phyloP scores from a whole-genome alignment of 768 basidiomycete genomes.

The Erythrobasidium yunnanense region DNA sequence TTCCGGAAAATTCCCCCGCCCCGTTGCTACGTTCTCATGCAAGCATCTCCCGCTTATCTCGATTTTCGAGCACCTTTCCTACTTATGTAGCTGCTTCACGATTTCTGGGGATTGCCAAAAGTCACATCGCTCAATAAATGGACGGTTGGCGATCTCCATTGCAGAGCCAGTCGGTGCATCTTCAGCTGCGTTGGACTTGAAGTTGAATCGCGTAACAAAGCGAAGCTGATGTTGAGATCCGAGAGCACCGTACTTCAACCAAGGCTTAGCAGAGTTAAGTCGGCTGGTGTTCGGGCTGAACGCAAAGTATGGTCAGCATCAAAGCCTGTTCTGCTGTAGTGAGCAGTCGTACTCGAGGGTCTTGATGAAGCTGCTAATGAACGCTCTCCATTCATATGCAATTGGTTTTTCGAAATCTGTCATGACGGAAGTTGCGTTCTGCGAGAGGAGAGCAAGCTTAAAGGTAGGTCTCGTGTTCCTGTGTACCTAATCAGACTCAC shows the following conservation, averaged over 20 bases:
- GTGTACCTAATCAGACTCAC: not conserved
- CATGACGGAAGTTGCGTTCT: slow-evolving; percentile 19
- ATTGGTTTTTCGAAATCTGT: slow-evolving; percentile 6
- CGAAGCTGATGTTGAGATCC: slow-evolving; percentile 8
- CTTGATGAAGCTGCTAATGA: slow-evolving; percentile 22
- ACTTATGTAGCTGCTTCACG: slow-evolving; percentile 5
- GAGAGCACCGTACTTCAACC: slow-evolving; percentile 2
- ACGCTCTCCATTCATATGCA: slow-evolving; percentile 23
- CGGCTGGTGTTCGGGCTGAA: slow-evolving; percentile 14
- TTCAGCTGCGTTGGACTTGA: slow-evolving; percentile 9
- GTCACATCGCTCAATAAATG: slow-evolving; percentile 7
- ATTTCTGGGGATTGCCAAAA: not conserved
- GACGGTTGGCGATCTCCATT: slow-evolving; percentile 5
- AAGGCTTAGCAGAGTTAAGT: slow-evolving; percentile 2
- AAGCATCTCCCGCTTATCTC: too few species aligned
- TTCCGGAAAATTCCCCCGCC: too few species aligned
- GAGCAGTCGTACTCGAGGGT: slow-evolving; percentile 3
- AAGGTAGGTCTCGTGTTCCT: too few species aligned
- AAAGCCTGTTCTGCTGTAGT: not conserved
- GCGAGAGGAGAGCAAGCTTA: not conserved
- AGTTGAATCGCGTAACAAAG: slow-evolving; percentile 7
- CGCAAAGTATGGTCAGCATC: not conserved
- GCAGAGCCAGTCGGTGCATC: slow-evolving; percentile 3
- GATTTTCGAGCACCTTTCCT: too few species aligned
- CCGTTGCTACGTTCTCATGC: too few species aligned